phyloP scores from a whole-genome alignment of 441 rosid genomes.

The Theobroma grandiflorum region DNA sequence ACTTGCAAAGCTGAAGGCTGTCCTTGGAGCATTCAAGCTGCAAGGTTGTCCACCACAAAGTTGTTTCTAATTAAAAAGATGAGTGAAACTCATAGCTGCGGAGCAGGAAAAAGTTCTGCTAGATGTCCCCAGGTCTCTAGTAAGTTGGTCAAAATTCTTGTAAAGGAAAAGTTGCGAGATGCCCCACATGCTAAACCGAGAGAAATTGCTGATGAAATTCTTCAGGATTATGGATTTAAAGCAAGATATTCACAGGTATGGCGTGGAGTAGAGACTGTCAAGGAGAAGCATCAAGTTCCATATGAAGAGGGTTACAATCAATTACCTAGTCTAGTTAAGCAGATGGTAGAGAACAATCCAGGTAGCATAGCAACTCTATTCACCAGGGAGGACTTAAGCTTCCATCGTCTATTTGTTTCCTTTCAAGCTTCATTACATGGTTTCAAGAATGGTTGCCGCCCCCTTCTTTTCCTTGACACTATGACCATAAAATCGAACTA shows the following conservation, averaged over 20 bases:
- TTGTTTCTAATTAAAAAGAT: constrained; percentile 70
- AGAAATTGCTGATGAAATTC: constrained; percentile 69
- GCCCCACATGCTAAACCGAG: constrained; percentile 70
- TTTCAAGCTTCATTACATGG: constrained; percentile 75
- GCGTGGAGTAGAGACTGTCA: constrained; percentile 72
- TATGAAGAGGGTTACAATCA: constrained; percentile 69
- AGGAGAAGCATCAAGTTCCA: constrained; percentile 77
- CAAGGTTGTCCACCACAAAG: constrained; percentile 69
- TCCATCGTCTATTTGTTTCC: constrained; percentile 70
- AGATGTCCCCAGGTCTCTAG: constrained; percentile 60
- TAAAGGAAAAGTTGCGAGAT: constrained; percentile 70
- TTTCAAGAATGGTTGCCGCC: constrained; percentile 74
- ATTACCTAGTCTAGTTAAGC: constrained; percentile 69
- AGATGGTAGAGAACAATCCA: constrained; percentile 74
- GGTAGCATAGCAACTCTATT: constrained; percentile 67
- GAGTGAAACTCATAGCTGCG: constrained; percentile 35
- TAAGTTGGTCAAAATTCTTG: constrained; percentile 73
- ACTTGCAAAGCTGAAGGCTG: constrained; percentile 74
- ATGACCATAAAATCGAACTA: constrained; percentile 64
- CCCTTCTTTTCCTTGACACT: constrained; percentile 69
- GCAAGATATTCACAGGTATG: constrained; percentile 76
- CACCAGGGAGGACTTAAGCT: constrained; percentile 73
- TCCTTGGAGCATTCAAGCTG: constrained; percentile 75
- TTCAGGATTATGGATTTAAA: constrained; percentile 70
- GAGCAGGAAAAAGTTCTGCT: constrained; percentile 29